Base-by-base conservation (phyloP, 177 flowering plant species). In the Vitis hybrid region DNA sequence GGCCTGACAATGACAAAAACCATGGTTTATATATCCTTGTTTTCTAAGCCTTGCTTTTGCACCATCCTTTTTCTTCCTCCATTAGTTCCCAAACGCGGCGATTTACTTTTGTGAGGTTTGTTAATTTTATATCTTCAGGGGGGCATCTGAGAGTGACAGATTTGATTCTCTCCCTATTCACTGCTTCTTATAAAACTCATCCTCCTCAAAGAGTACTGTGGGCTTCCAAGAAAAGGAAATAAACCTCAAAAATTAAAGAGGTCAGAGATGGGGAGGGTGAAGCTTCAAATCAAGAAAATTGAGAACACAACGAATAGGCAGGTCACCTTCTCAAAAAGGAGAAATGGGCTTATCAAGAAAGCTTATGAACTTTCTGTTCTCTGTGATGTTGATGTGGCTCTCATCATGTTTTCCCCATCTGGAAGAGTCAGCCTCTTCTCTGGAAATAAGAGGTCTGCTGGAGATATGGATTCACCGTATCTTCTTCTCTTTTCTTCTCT, bases 261-360 rank as follows among this genome's bases (percentile, higher is more conserved):
- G 8, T 35, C 19, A 72, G 71, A 61, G 15, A 85, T 83, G 88
- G 86, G 86, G 52, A 81, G 86, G 72, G 88, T 72, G 67, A 85
- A 85, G 80, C 76, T 81, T 30, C 79, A 82, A 72, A 85, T 87
- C 70, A 84, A 77, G 78, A 82, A 76, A 64, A 87, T 85, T 1
- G 88, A 85, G 77, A 83, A 87, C 32, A 76, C 81, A 69, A 83
- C 85, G 10, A 83, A 78, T 58, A 81, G 88, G 76, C 83, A 85
- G 66, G 86, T 85, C 67, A 83, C 88, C 73, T 85, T 79, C 78
- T 80, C 87, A n/a, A 86, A 85, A 66, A 77, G 89, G 40, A 79
- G 91, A 74, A 87, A 79, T 69, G 91, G 89, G 19, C 77, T 87
- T 12, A 70, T 87, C 56, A 87, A 87, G 77, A 87, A 87, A 80